Evolutionary conservation across 2,329 filamentous ascomycete genomes (phyloP).

Genomic region (Neopestalotiopsis sp.): DNA sequence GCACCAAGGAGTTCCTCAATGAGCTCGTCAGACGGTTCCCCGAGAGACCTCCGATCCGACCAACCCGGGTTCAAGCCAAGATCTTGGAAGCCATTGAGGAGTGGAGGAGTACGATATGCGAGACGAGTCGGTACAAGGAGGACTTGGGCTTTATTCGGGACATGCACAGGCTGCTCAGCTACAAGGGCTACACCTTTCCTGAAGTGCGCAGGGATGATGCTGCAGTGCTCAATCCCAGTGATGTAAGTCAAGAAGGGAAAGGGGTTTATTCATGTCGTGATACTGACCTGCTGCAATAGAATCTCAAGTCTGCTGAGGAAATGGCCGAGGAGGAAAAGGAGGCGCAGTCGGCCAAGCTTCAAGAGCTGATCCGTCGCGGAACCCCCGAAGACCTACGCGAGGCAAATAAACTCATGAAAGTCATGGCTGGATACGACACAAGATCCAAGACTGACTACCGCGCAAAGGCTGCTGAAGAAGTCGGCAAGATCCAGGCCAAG

Average conservation of each 20-base stretch:
- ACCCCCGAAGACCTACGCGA: slow-evolving; percentile 94
- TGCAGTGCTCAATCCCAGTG: slow-evolving; percentile 93
- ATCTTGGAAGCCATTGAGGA: slow-evolving; percentile 97
- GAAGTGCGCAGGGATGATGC: slow-evolving; percentile 93
- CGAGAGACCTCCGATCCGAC: slow-evolving; percentile 85
- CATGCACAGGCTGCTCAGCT: slow-evolving; percentile 94
- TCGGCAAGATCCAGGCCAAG: slow-evolving; percentile 94
- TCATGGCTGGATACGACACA: slow-evolving; percentile 98
- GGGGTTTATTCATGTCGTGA: neutral
- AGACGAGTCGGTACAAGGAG: slow-evolving; percentile 96
- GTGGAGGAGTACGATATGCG: slow-evolving; percentile 97
- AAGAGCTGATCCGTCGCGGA: slow-evolving; percentile 92
- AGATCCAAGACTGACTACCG: slow-evolving; percentile 96
- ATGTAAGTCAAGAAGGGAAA: slow-evolving; percentile 66
- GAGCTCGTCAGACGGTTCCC: slow-evolving; percentile 96
- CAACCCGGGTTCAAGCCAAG: slow-evolving; percentile 86
- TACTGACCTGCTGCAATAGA: slow-evolving; percentile 56
- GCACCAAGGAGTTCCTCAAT: slow-evolving; percentile 98
- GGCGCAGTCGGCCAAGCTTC: slow-evolving; percentile 96
- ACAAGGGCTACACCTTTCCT: slow-evolving; percentile 97
- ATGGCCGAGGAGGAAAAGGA: slow-evolving; percentile 98
- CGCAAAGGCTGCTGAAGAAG: slow-evolving; percentile 95
- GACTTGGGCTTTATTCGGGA: slow-evolving; percentile 95
- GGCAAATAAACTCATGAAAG: slow-evolving; percentile 97
- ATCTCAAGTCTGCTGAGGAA: slow-evolving; percentile 93